Conservation (phyloP, 805 yeast species). For the Komagataella pastoris region DNA sequence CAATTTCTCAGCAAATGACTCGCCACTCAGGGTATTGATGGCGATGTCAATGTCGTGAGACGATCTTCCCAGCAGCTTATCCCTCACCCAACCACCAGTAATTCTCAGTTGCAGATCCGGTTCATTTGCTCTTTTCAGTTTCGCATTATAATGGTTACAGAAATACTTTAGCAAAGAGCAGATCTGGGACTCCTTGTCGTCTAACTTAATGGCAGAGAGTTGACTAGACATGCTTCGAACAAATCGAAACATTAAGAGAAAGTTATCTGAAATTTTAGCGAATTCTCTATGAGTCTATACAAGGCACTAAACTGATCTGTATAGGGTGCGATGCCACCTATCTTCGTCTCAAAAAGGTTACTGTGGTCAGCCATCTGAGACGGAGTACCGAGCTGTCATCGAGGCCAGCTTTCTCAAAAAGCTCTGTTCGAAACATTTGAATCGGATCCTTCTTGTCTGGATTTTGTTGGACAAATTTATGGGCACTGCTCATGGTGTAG, state of each 20-base stretch:
- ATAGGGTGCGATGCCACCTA: not conserved
- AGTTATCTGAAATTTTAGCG: not conserved
- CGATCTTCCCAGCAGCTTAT: constrained; percentile 68
- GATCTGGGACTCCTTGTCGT: constrained; percentile 28
- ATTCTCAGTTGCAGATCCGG: constrained; percentile 48
- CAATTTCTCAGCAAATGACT: constrained; percentile 63
- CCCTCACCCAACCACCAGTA: constrained; percentile 99
- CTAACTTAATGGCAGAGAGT: constrained; percentile 15
- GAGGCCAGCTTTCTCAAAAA: not conserved
- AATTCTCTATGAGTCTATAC: not conserved
- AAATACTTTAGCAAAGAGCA: constrained; percentile 25
- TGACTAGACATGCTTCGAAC: not conserved
- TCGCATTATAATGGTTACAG: constrained; percentile 21
- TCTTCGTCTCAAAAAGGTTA: not conserved
- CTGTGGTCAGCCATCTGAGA: not conserved
- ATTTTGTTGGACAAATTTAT: constrained; percentile 19
- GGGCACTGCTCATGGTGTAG: constrained; percentile 62
- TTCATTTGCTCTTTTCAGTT: constrained; percentile 9
- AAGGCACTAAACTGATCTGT: not conserved
- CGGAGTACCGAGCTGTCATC: not conserved
- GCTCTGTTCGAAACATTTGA: not conserved
- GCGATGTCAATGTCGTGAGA: constrained; percentile 91
- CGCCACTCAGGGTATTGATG: constrained; percentile 73
- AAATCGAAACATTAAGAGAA: not conserved
- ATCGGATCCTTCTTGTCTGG: not conserved